Conservation (phyloP, 2,329 filamentous ascomycete species). For the Aureobasidium sp. region DNA sequence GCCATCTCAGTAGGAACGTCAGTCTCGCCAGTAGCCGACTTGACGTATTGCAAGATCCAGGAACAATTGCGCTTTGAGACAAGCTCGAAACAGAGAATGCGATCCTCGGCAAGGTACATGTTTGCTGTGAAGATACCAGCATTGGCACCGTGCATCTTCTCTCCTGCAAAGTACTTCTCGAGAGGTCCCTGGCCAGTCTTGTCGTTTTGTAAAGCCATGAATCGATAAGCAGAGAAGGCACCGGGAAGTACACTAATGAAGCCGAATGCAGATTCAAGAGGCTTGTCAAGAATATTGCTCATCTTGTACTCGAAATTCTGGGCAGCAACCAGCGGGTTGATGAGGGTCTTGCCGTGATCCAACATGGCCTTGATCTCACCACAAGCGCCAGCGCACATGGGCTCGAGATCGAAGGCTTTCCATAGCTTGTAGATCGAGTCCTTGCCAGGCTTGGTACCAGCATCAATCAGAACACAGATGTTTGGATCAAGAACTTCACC, state of each 20-base stretch:
- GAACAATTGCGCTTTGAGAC: constrained; percentile 95
- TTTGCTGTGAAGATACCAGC: constrained; percentile 97
- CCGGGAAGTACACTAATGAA: constrained; percentile 96
- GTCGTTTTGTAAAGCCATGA: constrained; percentile 90
- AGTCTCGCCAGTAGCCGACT: constrained; percentile 92
- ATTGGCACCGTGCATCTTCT: constrained; percentile 88
- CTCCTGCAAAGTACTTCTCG: constrained; percentile 94
- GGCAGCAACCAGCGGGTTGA: constrained; percentile 90
- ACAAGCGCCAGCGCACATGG: constrained; percentile 94
- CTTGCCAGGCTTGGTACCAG: constrained; percentile 86
- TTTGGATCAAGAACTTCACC: constrained; percentile 88
- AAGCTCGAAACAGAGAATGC: constrained; percentile 97
- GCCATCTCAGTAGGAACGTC: constrained; percentile 92
- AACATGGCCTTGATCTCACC: constrained; percentile 99
- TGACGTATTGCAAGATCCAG: constrained; percentile 97
- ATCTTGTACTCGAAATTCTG: constrained; percentile 99
- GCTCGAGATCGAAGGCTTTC: constrained; percentile 97
- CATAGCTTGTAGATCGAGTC: constrained; percentile 96
- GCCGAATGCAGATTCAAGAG: constrained; percentile 91
- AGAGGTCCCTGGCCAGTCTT: constrained; percentile 87
- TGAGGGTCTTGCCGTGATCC: constrained; percentile 74
- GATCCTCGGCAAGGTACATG: constrained; percentile 98
- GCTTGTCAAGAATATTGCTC: constrained; percentile 98
- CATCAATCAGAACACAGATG: constrained; percentile 92
- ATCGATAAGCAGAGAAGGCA: constrained; percentile 97